Base-by-base conservation (phyloP, 2,329 filamentous ascomycete genomes). In the Neonectria coccinea region DNA sequence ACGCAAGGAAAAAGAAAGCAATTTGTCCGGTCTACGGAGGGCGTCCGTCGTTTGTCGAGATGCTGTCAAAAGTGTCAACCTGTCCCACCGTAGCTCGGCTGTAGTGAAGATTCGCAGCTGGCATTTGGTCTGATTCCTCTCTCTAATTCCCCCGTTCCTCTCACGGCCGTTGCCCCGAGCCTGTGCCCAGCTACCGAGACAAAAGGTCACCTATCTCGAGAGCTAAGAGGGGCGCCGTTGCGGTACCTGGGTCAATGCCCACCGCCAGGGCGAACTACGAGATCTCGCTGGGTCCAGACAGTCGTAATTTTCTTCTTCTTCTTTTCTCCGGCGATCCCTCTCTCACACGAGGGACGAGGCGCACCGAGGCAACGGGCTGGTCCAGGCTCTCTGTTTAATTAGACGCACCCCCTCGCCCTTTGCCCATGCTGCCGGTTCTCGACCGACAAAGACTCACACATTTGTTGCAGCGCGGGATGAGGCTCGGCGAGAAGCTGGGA, bases 51-150 rank as follows among this genome's bases (percentile, higher is more conserved):
- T 51, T 41, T 33, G 55, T 55, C 50, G 33, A 62, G 51, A 59
- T 56, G 18, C 18, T 31, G n/a, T 55, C 27, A 25, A 25, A 25
- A 25, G 25, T 33, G 27, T 45, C 41, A 42, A 10, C 7, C 33
- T 36, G 36, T 39, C 14, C 5, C 6, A 1, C 16, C 36, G 36
- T 39, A 14, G 14, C 14, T n/a, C 1, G 7, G 36, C 29, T 7
- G n/a, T 11, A 25, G 36, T 61, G 54, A 45, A 59, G 65, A 68
- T 65, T 67, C 25, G 36, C 48, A 56, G 56, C 68, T 73, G 68
- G 71, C 41, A 73, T 73, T 71, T 27, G 42, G 10, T 39, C 27
- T 72, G 62, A 65, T 66, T 67, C 58, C 65, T 16, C 6, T 39
- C 41, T 41, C 3, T 25, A 33, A 52, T 41, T 59, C 41, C 53